These are phyloP conservation scores for Kwoniella mangroviensis DNA, from an alignment of 768 basidiomycete genomes.

Conservation along the genomic window DNA sequence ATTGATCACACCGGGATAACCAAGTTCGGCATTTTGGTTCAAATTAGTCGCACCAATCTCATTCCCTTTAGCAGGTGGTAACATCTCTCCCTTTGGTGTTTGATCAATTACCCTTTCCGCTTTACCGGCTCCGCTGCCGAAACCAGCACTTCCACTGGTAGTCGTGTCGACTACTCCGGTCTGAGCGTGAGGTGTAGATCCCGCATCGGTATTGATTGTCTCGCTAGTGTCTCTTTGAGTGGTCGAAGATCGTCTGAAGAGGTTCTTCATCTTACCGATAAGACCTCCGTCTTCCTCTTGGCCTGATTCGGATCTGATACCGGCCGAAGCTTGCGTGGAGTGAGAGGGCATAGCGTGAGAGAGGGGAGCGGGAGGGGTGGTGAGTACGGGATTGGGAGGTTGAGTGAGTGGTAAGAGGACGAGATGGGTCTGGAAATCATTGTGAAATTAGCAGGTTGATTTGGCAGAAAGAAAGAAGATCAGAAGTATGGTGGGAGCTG, in stretches of 20 bases:
- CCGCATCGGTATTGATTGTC: conserved; percentile 10
- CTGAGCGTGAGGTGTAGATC: neutral
- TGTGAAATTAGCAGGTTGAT: too few species aligned
- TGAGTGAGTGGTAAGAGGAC: conserved; percentile 45
- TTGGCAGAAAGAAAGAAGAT: too few species aligned
- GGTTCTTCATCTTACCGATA: conserved; percentile 44
- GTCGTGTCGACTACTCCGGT: conserved; percentile 1
- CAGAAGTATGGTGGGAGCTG: neutral
- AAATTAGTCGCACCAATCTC: conserved; percentile 35
- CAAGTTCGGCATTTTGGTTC: conserved; percentile 41
- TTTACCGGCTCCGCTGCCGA: neutral
- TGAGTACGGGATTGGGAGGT: conserved; percentile 48
- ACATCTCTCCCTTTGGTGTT: conserved; percentile 39
- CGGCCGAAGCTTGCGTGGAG: conserved; percentile 20
- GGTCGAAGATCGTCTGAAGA: conserved; percentile 35
- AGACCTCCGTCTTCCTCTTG: conserved; percentile 31
- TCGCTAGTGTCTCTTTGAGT: conserved; percentile 12
- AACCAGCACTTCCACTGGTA: conserved; percentile 4
- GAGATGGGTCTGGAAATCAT: conserved; percentile 48
- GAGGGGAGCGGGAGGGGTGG: conserved; percentile 41
- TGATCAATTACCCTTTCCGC: conserved; percentile 42
- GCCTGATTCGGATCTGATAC: conserved; percentile 23
- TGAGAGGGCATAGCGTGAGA: conserved; percentile 50
- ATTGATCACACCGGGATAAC: conserved; percentile 44
- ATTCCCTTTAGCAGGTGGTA: conserved; percentile 32